A percentile compares a stretch with the other conserved stretches of the same genome.
phyloP scores from a whole-genome alignment of 495 filamentous ascomycete genomes.

The Neurospora pannonica region DNA sequence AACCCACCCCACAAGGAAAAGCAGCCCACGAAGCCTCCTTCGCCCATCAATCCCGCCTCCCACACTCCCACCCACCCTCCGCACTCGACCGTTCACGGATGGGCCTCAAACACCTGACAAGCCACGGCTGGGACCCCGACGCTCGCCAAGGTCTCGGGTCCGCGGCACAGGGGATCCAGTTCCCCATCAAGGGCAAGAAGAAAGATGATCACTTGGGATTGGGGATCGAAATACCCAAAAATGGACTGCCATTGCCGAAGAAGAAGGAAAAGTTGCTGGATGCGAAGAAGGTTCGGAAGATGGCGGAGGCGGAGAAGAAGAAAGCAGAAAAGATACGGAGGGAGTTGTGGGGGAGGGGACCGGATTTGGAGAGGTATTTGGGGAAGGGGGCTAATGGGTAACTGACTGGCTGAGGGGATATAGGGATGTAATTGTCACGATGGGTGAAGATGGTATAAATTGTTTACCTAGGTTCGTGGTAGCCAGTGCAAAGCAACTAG shows the following conservation, averaged over 20 bases:
- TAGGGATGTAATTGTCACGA: not conserved
- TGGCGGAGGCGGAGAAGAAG: conserved; percentile 49
- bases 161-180: conserved; percentile 59
- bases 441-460: not conserved
- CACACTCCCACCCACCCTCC: conserved; percentile 78
- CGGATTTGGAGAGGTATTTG: conserved; percentile 66
- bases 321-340: conserved; percentile 52
- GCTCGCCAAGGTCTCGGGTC: conserved; percentile 62
- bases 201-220: conserved; percentile 72
- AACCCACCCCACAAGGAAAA: conserved; percentile 9
- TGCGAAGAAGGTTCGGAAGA: conserved; percentile 57
- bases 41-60: conserved; percentile 71
- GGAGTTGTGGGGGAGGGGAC: conserved; percentile 54
- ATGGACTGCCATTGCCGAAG: conserved; percentile 26
- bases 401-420: no score
- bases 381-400: conserved; percentile 26
- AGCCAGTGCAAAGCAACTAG: not conserved
- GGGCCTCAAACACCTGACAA: conserved; percentile 64
- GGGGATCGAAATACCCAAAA: conserved; percentile 41
- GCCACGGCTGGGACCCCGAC: conserved; percentile 86
- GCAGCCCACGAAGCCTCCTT: conserved; percentile 59
- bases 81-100: conserved; percentile 67
- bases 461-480: not conserved
- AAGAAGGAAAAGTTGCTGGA: conserved; percentile 52
- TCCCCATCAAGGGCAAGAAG: conserved; percentile 60